Conservation (phyloP, 2,329 filamentous ascomycete species). For the Verticillium tricorpus region DNA sequence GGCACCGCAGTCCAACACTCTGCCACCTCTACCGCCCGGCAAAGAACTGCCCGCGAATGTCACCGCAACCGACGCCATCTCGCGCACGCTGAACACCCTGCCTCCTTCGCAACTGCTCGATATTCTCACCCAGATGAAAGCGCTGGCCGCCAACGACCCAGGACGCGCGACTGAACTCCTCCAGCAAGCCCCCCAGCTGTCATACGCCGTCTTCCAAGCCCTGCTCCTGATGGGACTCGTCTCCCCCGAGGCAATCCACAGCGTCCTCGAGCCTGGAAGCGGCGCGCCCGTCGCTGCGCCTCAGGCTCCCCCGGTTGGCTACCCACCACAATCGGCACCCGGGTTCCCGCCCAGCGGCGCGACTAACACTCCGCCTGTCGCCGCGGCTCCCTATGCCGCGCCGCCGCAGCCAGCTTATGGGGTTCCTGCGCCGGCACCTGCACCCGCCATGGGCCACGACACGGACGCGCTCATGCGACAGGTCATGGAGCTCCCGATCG, state of each 20-base stretch:
- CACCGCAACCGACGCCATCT: constrained; percentile 85
- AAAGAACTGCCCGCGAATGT: constrained; percentile 79
- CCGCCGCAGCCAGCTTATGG: constrained; percentile 34
- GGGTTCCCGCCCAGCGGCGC: constrained; percentile 29
- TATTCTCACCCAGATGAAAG: constrained; percentile 91
- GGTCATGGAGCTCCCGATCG: constrained; percentile 74
- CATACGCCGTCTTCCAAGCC: constrained; percentile 93
- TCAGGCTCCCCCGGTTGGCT: constrained; percentile 24
- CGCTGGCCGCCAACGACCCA: constrained; percentile 76
- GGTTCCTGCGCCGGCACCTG: constrained; percentile 22
- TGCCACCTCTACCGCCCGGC: constrained; percentile 80
- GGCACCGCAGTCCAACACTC: constrained; percentile 38
- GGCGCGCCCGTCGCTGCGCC: constrained; percentile 3
- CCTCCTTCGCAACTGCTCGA: constrained; percentile 87
- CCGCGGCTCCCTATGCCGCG: constrained; percentile 39
- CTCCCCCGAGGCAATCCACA: constrained; percentile 74
- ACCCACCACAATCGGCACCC: constrained; percentile 18
- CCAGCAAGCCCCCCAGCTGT: constrained; percentile 82
- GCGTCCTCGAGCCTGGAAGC: constrained; percentile 60
- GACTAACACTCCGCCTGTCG: constrained; percentile 45
- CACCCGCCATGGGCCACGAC: constrained; percentile 42
- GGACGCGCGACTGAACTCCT: constrained; percentile 81
- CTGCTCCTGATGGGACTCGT: constrained; percentile 90
- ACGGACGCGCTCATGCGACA: constrained; percentile 74
- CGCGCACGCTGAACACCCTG: constrained; percentile 80